Percentiles rank a stretch among this genome's conserved stretches.
Conservation (phyloP, 352 stramenopile species). For the Phytophthora foliorum region DNA sequence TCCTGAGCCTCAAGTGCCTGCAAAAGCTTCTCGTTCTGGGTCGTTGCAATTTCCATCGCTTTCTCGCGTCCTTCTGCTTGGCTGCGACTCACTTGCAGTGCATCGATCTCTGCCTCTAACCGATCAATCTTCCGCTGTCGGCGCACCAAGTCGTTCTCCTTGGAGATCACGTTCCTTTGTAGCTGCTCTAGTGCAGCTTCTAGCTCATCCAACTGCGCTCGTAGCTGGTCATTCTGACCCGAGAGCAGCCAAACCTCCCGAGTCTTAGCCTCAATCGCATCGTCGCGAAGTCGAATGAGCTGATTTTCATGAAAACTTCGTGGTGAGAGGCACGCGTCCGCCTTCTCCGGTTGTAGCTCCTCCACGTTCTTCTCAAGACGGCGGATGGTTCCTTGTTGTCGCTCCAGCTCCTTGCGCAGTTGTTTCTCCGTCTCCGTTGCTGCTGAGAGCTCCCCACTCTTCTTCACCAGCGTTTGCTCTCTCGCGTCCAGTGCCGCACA, state of each 20-base stretch:
- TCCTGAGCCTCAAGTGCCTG: conserved; percentile 74
- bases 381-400: conserved; percentile 46
- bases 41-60: conserved; percentile 80
- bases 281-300: conserved; percentile 77
- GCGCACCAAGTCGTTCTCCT: conserved; percentile 69
- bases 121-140: conserved; percentile 66
- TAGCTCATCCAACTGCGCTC: conserved; percentile 71
- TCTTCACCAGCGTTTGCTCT: conserved; percentile 53
- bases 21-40: conserved; percentile 77
- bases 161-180: conserved; percentile 59
- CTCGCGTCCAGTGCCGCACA: conserved; percentile 60
- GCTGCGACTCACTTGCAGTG: conserved; percentile 57
- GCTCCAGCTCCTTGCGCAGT: conserved; percentile 56
- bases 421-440: conserved; percentile 44
- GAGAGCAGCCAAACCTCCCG: conserved; percentile 79
- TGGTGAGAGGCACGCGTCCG: conserved; percentile 76
- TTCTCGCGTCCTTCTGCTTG: conserved; percentile 69
- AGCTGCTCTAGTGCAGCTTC: conserved; percentile 70
- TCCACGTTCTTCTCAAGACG: conserved; percentile 61
- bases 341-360: conserved; percentile 45
- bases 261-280: conserved; percentile 75
- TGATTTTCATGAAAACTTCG: conserved; percentile 81
- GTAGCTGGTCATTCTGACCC: conserved; percentile 73
- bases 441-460: conserved; percentile 44
- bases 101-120: conserved; percentile 64